phyloP scores from a whole-genome alignment of 2,329 filamentous ascomycete genomes.

The Aspergillus candidus region DNA sequence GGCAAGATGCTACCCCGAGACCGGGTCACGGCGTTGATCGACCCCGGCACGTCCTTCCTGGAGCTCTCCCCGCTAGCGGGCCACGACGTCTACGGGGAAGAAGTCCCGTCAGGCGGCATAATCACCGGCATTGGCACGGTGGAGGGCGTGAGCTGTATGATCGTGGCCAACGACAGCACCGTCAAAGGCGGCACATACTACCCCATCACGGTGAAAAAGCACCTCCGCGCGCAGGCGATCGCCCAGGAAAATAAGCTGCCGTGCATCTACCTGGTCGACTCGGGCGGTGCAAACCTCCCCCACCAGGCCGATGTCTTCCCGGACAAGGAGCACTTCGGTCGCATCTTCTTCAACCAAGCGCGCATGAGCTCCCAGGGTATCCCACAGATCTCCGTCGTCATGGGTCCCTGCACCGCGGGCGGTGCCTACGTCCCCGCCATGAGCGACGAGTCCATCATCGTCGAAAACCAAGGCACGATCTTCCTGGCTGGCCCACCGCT shows the following conservation, averaged over 20 bases:
- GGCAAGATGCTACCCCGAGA: slow-evolving; percentile 95
- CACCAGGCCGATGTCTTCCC: slow-evolving; percentile 96
- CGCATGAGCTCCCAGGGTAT: slow-evolving; percentile 85
- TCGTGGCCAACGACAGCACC: slow-evolving; percentile 93
- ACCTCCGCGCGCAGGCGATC: slow-evolving; percentile 83
- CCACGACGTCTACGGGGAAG: slow-evolving; percentile 78
- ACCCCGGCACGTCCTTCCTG: slow-evolving; percentile 83
- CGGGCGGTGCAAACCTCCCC: slow-evolving; percentile 88
- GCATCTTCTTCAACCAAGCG: slow-evolving; percentile 98
- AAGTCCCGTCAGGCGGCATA: slow-evolving; percentile 83
- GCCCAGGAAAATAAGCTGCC: slow-evolving; percentile 76
- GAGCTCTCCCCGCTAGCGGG: slow-evolving; percentile 92
- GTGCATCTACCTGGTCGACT: slow-evolving; percentile 95
- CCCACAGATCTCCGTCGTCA: slow-evolving; percentile 89
- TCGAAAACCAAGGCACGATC: slow-evolving; percentile 91
- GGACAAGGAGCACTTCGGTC: slow-evolving; percentile 88
- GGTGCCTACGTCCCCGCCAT: slow-evolving; percentile 95
- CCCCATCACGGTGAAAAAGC: slow-evolving; percentile 96
- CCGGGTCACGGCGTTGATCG: slow-evolving; percentile 77
- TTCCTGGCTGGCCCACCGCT: slow-evolving; percentile 92
- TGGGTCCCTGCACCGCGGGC: slow-evolving; percentile 94
- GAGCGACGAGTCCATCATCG: slow-evolving; percentile 97
- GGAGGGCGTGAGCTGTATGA: slow-evolving; percentile 83
- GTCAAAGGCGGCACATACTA: slow-evolving; percentile 98
- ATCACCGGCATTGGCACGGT: slow-evolving; percentile 89